A percentile compares a stretch with the other conserved stretches of the same genome.
Evolutionary conservation across 2,329 filamentous ascomycete genomes (phyloP).

Genomic region (Nothophaeocryptopus gaeumannii): DNA sequence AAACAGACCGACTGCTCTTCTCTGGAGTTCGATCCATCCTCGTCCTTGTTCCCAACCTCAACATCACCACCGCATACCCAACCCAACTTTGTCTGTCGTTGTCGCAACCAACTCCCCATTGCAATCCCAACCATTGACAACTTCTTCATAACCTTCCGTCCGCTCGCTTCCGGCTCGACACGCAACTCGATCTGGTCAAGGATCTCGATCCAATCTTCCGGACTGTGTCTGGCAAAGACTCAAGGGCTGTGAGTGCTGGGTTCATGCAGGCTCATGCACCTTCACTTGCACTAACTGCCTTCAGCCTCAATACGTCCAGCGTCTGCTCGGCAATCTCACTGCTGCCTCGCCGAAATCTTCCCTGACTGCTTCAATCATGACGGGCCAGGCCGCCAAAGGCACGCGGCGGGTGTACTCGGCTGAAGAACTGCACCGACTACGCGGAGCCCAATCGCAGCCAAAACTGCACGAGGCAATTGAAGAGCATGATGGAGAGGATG

Average conservation of each 20-base stretch:
- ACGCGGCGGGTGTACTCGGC: constrained; percentile 39
- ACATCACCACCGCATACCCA: constrained; percentile 20
- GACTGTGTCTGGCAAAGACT: neutral
- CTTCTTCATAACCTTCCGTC: constrained; percentile 32
- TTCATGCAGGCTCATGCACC: too few species aligned
- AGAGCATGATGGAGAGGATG: constrained; percentile 36
- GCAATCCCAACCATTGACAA: constrained; percentile 34
- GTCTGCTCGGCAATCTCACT: too few species aligned
- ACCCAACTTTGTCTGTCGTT: constrained; percentile 21
- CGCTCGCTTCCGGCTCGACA: constrained; percentile 16
- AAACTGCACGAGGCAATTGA: constrained; percentile 37
- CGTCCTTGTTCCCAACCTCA: constrained; percentile 1
- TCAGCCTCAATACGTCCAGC: neutral
- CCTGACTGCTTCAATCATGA: constrained; percentile 7
- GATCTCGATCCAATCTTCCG: too few species aligned
- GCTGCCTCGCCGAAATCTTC: too few species aligned
- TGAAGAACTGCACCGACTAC: constrained; percentile 36
- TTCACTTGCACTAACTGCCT: too few species aligned
- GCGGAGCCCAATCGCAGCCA: constrained; percentile 34
- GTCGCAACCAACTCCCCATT: constrained; percentile 24
- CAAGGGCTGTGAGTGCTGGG: neutral
- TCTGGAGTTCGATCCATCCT: constrained; percentile 3
- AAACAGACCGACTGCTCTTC: neutral
- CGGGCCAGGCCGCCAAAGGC: constrained; percentile 10
- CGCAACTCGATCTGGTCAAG: neutral